Percentiles rank a stretch among this genome's conserved stretches.
Conservation (phyloP, 139 green algal genomes). For the Limnomonas spitsbergensis region DNA sequence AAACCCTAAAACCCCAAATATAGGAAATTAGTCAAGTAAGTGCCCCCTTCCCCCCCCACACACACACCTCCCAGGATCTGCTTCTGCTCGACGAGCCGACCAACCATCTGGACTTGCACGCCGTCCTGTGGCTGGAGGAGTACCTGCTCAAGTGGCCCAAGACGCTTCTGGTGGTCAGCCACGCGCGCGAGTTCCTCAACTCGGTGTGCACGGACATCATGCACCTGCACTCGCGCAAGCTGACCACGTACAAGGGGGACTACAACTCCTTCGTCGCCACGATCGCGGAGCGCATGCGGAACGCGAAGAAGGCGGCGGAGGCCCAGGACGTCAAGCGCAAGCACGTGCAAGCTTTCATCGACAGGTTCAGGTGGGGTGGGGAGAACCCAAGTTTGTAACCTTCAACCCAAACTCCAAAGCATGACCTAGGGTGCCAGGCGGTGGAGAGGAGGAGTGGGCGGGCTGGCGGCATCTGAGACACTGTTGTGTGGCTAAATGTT, state of each 20-base stretch:
- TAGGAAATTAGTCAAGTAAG: too few relatives aligned
- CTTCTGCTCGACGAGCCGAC: constrained; percentile 83
- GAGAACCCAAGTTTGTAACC: too few relatives aligned
- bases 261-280: constrained; percentile 85
- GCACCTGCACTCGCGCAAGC: constrained; percentile 71
- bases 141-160: constrained; percentile 72
- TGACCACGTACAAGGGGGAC: constrained; percentile 66
- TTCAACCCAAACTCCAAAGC: too few relatives aligned
- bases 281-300: constrained; percentile 55
- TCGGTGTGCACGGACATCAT: constrained; percentile 82
- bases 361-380: constrained; percentile 79
- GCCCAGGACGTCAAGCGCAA: constrained; percentile 55
- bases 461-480: too few relatives aligned
- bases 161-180: constrained; percentile 82
- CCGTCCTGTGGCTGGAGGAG: constrained; percentile 87
- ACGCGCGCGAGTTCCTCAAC: constrained; percentile 88
- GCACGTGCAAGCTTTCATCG: constrained; percentile 89
- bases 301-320: constrained; percentile 65
- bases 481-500: too few relatives aligned
- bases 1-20: too few relatives aligned
- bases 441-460: too few relatives aligned
- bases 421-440: too few relatives aligned
- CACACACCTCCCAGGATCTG: constrained; percentile 65
- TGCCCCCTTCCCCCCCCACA: too few relatives aligned
- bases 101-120: constrained; percentile 64